Conservation (phyloP, 306 rosid genomes). For the Trifolium fragiferum region DNA sequence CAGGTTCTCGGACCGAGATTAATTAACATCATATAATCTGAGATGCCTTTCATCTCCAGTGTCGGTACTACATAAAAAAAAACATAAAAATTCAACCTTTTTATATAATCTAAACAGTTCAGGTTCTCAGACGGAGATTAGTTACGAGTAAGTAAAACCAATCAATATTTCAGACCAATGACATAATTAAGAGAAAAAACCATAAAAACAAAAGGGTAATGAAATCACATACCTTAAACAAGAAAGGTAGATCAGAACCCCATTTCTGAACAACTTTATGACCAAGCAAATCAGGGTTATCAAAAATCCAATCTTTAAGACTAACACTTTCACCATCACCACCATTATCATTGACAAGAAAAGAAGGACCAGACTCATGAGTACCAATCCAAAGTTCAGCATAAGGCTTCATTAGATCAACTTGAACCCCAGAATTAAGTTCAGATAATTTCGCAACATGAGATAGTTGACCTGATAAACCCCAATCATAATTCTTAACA, state of each 20-base stretch:
- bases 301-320: conserved; percentile 75
- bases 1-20: no score
- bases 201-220: not conserved
- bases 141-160: no score
- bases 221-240: conserved; percentile 69
- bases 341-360: conserved; percentile 38
- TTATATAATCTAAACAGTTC: no score
- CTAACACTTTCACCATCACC: conserved; percentile 32
- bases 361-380: conserved; percentile 89
- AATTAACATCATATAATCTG: not conserved
- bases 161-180: not conserved
- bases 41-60: not conserved
- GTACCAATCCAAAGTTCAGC: conserved; percentile 99
- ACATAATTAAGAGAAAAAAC: not conserved
- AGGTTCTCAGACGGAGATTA: no score
- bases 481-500: conserved; percentile 91
- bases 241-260: conserved; percentile 89
- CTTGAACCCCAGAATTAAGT: conserved; percentile 57
- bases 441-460: conserved; percentile 68
- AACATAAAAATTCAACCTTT: no score
- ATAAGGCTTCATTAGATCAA: conserved; percentile 64
- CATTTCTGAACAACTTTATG: conserved; percentile 66
- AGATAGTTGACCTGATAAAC: conserved; percentile 61
- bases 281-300: conserved; percentile 77
- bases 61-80: no score